These are phyloP conservation scores for Erodium trifolium DNA, from an alignment of 441 rosid species.

Conservation along the genomic window DNA sequence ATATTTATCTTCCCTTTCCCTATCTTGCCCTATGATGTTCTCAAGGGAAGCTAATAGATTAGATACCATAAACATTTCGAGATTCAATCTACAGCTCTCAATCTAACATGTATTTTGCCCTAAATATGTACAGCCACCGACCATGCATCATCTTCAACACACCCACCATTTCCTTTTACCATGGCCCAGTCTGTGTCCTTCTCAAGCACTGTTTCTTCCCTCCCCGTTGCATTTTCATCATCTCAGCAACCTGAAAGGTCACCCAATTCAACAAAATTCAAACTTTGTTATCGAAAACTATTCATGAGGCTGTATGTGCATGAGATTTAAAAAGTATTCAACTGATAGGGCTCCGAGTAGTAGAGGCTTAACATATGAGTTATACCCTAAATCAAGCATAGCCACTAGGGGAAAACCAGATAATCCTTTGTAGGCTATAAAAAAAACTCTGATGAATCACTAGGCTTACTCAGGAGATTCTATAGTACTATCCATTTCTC, in stretches of 20 bases:
- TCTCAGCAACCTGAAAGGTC: constrained; percentile 49
- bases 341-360: background rate
- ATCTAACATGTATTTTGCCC: constrained; percentile 17
- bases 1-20: background rate
- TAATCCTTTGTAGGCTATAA: background rate
- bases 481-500: background rate
- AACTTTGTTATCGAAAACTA: background rate
- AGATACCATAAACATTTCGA: constrained; percentile 9
- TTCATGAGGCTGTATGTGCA: background rate
- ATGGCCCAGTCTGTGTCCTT: constrained; percentile 83
- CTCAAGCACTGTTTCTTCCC: constrained; percentile 54
- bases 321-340: background rate
- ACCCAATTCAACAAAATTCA: constrained; percentile 15
- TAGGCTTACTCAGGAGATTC: background rate
- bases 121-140: constrained; percentile 35
- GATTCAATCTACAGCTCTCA: constrained; percentile 17
- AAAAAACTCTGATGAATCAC: background rate
- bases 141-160: constrained; percentile 16
- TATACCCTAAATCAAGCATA: background rate
- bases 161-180: constrained; percentile 38
- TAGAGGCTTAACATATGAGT: background rate
- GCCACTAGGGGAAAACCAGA: background rate
- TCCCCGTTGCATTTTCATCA: constrained; percentile 45
- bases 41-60: constrained; percentile 3
- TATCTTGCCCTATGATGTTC: background rate